Conservation (phyloP, 2,329 filamentous ascomycete genomes). For the Daldinia sp. region DNA sequence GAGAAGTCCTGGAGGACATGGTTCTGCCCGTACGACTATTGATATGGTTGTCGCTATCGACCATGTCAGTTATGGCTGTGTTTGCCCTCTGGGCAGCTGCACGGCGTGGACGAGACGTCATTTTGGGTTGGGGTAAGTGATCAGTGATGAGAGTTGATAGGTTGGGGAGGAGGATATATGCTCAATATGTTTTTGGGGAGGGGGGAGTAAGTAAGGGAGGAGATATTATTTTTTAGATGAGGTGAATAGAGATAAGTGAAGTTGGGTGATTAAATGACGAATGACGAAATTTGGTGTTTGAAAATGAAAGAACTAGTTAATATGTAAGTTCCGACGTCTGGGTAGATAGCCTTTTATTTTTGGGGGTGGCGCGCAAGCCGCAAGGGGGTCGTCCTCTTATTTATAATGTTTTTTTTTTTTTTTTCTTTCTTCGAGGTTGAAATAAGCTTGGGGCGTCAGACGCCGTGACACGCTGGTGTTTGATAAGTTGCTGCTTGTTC, state of each 20-base stretch:
- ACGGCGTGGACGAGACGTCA: slow-evolving; percentile 55
- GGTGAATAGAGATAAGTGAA: slow-evolving; percentile 3
- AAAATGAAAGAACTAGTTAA: slow-evolving; percentile 20
- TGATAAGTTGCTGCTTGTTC: not conserved
- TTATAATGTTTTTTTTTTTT: slow-evolving; percentile 1
- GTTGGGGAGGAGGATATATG: not conserved
- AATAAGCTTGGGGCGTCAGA: slow-evolving; percentile 49
- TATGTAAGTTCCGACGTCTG: slow-evolving; percentile 14
- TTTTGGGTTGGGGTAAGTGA: slow-evolving; percentile 29
- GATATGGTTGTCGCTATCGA: slow-evolving; percentile 60
- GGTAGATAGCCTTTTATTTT: slow-evolving; percentile 26
- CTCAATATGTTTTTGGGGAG: not conserved
- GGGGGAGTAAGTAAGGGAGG: not conserved
- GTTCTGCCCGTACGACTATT: slow-evolving; percentile 54
- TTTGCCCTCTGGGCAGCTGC: slow-evolving; percentile 61
- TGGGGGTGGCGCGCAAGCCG: slow-evolving; percentile 46
- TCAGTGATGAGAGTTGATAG: not conserved
- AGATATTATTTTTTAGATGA: not conserved
- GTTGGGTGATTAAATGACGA: slow-evolving; percentile 25
- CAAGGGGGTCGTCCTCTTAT: slow-evolving; percentile 27
- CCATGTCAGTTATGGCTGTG: slow-evolving; percentile 63
- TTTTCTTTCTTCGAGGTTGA: slow-evolving; percentile 39
- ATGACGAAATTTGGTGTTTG: slow-evolving; percentile 15
- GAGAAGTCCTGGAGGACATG: slow-evolving; percentile 64
- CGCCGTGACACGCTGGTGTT: slow-evolving; percentile 34